A percentile compares a stretch with the other conserved stretches of the same genome.
Evolutionary conservation across 2,329 filamentous ascomycete genomes (phyloP).

Genomic region (Thelonectria blattea): DNA sequence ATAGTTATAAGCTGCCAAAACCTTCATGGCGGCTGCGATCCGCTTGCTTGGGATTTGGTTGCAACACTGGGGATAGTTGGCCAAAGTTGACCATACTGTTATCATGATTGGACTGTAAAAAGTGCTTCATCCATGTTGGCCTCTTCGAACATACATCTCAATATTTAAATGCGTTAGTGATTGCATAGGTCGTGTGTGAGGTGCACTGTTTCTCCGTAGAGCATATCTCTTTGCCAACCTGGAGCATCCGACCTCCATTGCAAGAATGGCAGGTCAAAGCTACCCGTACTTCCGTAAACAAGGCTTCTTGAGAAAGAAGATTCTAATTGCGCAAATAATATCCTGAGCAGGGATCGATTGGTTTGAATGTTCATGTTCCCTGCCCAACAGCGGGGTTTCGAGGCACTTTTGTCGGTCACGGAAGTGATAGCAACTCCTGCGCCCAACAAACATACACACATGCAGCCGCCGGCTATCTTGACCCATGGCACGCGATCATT

Average conservation of each 20-base stretch:
- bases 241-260: too few relatives aligned
- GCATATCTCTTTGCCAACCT: too few relatives aligned
- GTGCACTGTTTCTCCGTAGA: neutral
- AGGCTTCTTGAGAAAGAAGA: neutral
- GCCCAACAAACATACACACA: neutral
- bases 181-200: neutral
- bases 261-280: neutral
- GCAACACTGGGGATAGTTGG: too few relatives aligned
- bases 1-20: too few relatives aligned
- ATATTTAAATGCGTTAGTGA: neutral
- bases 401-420: neutral
- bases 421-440: neutral
- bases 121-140: too few relatives aligned
- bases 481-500: constrained; percentile 13
- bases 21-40: too few relatives aligned
- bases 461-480: constrained; percentile 15
- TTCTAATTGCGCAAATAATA: neutral
- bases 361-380: neutral
- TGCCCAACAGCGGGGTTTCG: neutral
- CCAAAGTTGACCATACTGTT: too few relatives aligned
- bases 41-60: too few relatives aligned
- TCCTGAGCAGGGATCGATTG: neutral
- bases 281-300: neutral
- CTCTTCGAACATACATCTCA: too few relatives aligned
- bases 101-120: neutral